Percentiles rank a stretch among this genome's conserved stretches.
Conservation (phyloP, 805 yeast species). For the Myxozyma nipponensis region DNA sequence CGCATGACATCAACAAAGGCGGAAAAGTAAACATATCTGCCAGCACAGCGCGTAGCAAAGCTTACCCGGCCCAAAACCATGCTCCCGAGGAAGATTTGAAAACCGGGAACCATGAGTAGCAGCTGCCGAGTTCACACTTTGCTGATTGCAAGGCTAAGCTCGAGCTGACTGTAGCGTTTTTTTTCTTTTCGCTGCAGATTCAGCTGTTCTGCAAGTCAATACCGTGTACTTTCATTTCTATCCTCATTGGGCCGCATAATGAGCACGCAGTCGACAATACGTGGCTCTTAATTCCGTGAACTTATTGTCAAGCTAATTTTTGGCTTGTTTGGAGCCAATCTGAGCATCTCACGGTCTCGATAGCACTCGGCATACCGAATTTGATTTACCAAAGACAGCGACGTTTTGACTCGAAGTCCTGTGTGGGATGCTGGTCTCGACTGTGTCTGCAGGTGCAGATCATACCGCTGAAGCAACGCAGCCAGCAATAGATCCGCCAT, state of each 20-base stretch:
- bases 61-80: neutral
- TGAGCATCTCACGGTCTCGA: no score
- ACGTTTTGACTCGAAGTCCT: no score
- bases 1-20: neutral
- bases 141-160: neutral
- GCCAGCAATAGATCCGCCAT: conserved; percentile 2
- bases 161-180: neutral
- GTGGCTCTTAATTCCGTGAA: neutral
- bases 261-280: no score
- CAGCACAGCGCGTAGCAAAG: neutral
- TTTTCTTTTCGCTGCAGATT: no score
- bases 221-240: neutral
- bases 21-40: neutral
- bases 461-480: neutral
- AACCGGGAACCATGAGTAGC: no score
- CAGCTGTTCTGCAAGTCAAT: neutral
- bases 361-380: no score
- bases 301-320: neutral
- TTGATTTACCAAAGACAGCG: no score
- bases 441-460: conserved; percentile 9
- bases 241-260: neutral
- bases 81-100: neutral
- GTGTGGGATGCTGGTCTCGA: conserved; percentile 17
- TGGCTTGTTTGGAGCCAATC: no score
- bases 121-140: no score